A percentile compares a stretch with the other conserved stretches of the same genome.
phyloP scores from a whole-genome alignment of 306 rosid genomes.

The Acacia crassicarpa region DNA sequence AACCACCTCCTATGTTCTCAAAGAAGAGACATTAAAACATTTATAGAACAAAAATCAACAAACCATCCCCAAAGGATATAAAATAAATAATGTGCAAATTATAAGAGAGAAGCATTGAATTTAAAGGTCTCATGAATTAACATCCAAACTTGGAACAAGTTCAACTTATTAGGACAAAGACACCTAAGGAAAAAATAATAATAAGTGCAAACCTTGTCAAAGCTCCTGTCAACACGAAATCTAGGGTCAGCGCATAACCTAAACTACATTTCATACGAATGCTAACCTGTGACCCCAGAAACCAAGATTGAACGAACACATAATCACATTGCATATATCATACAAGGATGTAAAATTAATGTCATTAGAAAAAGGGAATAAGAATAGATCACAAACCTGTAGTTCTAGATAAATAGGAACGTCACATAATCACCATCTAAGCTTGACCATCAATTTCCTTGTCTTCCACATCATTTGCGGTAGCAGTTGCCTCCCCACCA shows the following conservation, averaged over 20 bases:
- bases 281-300: neutral
- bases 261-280: neutral
- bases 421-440: conserved; percentile 34
- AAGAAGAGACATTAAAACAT: neutral
- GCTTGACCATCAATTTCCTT: conserved; percentile 50
- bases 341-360: neutral
- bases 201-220: neutral
- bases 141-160: neutral
- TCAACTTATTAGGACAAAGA: neutral
- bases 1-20: neutral
- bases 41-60: neutral
- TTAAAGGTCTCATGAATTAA: neutral
- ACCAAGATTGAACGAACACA: neutral
- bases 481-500: conserved; percentile 49
- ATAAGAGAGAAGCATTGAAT: neutral
- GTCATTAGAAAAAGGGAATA: too few relatives aligned
- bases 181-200: neutral
- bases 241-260: neutral
- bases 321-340: neutral
- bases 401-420: neutral
- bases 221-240: neutral
- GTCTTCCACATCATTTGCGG: conserved; percentile 55
- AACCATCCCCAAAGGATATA: neutral
- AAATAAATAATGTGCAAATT: neutral
- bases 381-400: neutral